Evolutionary conservation across 495 filamentous ascomycete genomes (phyloP).

Genomic region (Hyaloscypha bicolor): DNA sequence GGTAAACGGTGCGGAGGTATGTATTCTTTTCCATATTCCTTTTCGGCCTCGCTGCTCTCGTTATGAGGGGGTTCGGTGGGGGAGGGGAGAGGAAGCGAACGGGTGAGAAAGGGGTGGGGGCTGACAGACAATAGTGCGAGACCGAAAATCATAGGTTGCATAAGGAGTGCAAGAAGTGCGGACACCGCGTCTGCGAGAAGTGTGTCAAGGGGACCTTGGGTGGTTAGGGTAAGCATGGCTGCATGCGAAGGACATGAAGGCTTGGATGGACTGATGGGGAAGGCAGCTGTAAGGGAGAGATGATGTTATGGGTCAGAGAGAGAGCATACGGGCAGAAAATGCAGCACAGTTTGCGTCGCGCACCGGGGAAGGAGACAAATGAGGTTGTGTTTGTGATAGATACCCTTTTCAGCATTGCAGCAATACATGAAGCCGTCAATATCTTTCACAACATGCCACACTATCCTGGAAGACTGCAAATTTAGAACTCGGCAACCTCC

Average conservation of each 20-base stretch:
- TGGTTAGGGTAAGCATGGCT: background rate
- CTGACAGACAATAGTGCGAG: slow-evolving; percentile 6
- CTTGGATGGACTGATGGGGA: background rate
- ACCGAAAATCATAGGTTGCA: slow-evolving; percentile 3
- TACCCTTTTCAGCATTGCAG: no score
- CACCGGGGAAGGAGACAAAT: no score
- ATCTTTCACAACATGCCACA: no score
- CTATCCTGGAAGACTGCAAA: no score
- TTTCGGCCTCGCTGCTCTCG: background rate
- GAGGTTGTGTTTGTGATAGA: no score
- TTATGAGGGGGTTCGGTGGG: background rate
- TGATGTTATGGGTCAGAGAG: no score
- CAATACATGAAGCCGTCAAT: no score
- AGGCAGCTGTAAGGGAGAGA: background rate
- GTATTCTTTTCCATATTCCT: background rate
- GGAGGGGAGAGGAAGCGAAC: background rate
- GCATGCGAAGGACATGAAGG: background rate
- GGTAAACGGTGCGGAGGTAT: slow-evolving; percentile 8
- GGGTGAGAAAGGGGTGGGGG: background rate
- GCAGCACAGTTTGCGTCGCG: background rate
- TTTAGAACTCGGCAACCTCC: no score
- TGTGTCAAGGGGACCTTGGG: slow-evolving; percentile 16
- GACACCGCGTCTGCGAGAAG: slow-evolving; percentile 14
- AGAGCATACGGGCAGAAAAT: no score
- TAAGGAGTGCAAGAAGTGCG: slow-evolving; percentile 20